Base-by-base conservation (phyloP, 164 flowering plant genomes). In the Houttuynia cordata region DNA sequence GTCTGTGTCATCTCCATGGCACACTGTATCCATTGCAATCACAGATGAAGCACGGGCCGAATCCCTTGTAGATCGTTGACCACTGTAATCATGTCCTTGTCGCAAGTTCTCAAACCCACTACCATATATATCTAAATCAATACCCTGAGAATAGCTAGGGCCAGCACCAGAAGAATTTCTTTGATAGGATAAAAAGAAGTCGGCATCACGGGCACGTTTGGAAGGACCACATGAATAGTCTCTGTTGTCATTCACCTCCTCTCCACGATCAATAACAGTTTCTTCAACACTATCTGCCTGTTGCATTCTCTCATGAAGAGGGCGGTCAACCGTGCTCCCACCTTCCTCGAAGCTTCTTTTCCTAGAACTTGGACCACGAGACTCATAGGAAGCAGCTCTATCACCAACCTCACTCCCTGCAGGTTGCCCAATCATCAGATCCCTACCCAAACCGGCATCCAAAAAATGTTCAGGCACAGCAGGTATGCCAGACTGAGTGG, bases 321-420 rank as follows among this genome's bases (percentile, higher is more conserved):
- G 83, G 73, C 89, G 82, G 63, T 84, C 87, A 73, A 78, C 91
- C 8, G 98, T 83, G 73, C 97, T 90, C 59, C 92, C 98, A 73
- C 90, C 98, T 70, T 73, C 81, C 57, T 86, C 98, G 60, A 88
- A 64, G 69, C 81, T 82, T 57, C 96, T 76, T 61, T 90, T 90
- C 30, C 90, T 83, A 61, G 90, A 70, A 70, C 89, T 83, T 22
- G 99, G 99, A 42, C 97, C 97, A 20, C 90, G 76, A 57, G 99
- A 94, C 72, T 94, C 99, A 79, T 78, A 90, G 51, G 99, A 94
- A 62, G 97, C 85, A 57, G 97, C 99, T 73, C 90, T 95, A 72
- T 84, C 97, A 72, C 99, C 99, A 72, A 87, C 89, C 73, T 93
- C 99, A 79, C 99, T 94, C 34, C 92, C 80, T 24, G 97, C 60